phyloP scores from a whole-genome alignment of 2,329 filamentous ascomycete genomes.

The Talaromyces amestolkiae region DNA sequence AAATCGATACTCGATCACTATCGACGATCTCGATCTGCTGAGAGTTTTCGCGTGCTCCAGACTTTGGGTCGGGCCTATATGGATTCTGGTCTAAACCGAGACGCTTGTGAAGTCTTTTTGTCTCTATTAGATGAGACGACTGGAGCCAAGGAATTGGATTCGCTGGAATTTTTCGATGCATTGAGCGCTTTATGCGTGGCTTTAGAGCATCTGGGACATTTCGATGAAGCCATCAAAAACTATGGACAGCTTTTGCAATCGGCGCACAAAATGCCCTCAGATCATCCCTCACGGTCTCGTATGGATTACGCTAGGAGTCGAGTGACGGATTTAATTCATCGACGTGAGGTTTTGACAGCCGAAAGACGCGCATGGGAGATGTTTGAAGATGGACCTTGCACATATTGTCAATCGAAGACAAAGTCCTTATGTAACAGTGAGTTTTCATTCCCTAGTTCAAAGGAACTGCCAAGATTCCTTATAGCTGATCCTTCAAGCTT shows the following conservation, averaged over 20 bases:
- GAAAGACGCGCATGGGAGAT: slow-evolving; percentile 31
- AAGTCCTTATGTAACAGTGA: slow-evolving; percentile 29
- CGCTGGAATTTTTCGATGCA: slow-evolving; percentile 30
- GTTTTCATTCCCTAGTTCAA: not conserved
- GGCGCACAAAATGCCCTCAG: slow-evolving; percentile 25
- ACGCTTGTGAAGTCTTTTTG: slow-evolving; percentile 30
- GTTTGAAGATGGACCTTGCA: slow-evolving; percentile 26
- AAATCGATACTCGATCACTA: slow-evolving; percentile 30
- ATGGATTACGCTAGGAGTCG: slow-evolving; percentile 30
- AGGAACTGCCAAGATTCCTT: not conserved
- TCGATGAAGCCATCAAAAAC: slow-evolving; percentile 31
- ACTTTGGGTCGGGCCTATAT: slow-evolving; percentile 30
- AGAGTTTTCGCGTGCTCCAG: slow-evolving; percentile 30
- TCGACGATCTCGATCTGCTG: slow-evolving; percentile 24
- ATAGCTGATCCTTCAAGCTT: slow-evolving; percentile 23
- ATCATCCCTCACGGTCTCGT: slow-evolving; percentile 28
- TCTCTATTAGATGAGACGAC: slow-evolving; percentile 29
- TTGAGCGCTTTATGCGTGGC: slow-evolving; percentile 32
- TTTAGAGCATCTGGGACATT: slow-evolving; percentile 28
- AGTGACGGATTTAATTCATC: slow-evolving; percentile 28
- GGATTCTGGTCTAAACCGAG: slow-evolving; percentile 30
- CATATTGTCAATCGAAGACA: slow-evolving; percentile 25
- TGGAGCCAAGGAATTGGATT: slow-evolving; percentile 27
- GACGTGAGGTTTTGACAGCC: slow-evolving; percentile 27
- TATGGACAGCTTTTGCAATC: slow-evolving; percentile 31